Conservation (phyloP, 106 monocot species). For the Dactylorhiza incarnata region DNA sequence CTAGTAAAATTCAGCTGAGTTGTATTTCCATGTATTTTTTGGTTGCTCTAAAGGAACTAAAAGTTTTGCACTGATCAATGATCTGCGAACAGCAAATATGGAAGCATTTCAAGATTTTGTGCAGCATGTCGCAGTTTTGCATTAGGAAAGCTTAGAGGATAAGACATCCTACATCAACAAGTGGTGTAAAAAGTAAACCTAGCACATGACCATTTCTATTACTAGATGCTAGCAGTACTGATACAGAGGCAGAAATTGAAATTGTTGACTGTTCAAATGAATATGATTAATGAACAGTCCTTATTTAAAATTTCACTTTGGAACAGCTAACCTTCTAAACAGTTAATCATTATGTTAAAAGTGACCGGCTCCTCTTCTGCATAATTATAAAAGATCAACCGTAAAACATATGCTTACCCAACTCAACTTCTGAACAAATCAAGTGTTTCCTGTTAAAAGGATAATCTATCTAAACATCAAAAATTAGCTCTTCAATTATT, state of each 20-base stretch:
- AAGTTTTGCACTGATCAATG: no score
- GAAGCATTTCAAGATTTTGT: no score
- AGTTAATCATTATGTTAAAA: not conserved
- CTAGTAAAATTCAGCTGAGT: no score
- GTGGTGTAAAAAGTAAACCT: not conserved
- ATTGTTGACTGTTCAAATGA: not conserved
- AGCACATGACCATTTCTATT: not conserved
- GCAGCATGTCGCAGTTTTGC: no score
- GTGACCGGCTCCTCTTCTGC: no score
- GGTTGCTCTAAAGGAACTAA: no score
- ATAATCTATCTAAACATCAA: not conserved
- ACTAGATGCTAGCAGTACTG: not conserved
- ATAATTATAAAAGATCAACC: no score
- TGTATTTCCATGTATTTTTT: no score
- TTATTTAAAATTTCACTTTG: not conserved
- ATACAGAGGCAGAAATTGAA: not conserved
- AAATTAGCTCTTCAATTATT: not conserved
- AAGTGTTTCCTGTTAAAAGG: not conserved
- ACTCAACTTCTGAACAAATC: not conserved
- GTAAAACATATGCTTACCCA: not conserved
- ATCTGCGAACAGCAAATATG: no score
- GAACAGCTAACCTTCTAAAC: not conserved
- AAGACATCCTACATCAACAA: not conserved
- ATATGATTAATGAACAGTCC: not conserved
- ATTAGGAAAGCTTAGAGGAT: no score